Evolutionary conservation across 495 filamentous ascomycete genomes (phyloP).

Genomic region (Tuber melanosporum): DNA sequence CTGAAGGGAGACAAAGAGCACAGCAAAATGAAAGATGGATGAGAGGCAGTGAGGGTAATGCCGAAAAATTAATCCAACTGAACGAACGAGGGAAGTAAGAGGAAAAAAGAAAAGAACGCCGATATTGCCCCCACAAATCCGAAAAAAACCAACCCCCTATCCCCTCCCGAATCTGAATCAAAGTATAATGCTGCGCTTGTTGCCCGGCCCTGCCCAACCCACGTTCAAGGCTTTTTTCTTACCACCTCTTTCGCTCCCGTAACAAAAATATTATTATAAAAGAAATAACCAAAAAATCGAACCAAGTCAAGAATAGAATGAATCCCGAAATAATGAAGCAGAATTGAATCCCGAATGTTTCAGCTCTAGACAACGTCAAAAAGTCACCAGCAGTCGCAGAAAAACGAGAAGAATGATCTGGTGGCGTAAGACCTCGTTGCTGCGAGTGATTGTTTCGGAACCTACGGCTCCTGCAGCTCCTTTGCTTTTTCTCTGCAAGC

Average conservation of each 20-base stretch:
- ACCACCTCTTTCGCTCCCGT: conserved; percentile 22
- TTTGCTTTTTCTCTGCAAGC: conserved; percentile 76
- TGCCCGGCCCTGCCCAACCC: conserved; percentile 8
- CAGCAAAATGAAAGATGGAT: conserved; percentile 28
- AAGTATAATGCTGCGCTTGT: conserved; percentile 35
- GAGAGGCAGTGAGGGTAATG: not conserved
- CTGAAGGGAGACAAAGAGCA: conserved; percentile 19
- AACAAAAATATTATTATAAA: conserved; percentile 8
- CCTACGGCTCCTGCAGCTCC: conserved; percentile 47
- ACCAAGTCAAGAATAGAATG: conserved; percentile 20
- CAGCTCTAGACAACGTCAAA: not conserved
- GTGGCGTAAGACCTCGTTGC: conserved; percentile 1
- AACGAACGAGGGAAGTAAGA: not conserved
- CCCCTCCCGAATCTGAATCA: conserved; percentile 26
- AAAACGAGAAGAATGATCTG: not conserved
- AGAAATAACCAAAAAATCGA: conserved; percentile 13
- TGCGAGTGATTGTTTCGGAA: conserved; percentile 25
- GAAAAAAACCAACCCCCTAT: conserved; percentile 6
- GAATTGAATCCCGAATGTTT: conserved; percentile 4
- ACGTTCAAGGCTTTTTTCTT: conserved; percentile 14
- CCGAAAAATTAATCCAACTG: not conserved
- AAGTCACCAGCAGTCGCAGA: not conserved
- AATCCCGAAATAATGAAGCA: conserved; percentile 5
- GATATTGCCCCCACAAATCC: conserved; percentile 34
- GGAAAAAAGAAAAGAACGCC: conserved; percentile 32